Evolutionary conservation across 805 yeast genomes (phyloP).

Genomic region (Metschnikowia continentalis): DNA sequence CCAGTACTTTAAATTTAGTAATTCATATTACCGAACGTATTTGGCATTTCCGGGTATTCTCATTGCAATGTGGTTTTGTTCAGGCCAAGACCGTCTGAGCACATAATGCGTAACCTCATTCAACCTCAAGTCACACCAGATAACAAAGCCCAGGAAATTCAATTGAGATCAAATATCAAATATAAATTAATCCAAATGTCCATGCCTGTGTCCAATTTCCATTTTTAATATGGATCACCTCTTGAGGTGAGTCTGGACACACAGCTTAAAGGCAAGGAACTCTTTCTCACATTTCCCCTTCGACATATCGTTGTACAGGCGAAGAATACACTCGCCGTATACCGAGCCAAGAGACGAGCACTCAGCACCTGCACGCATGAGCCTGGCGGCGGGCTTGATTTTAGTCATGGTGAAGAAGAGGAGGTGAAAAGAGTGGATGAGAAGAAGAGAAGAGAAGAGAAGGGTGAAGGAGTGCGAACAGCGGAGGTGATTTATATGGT

Average conservation of each 20-base stretch:
- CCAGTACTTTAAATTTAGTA: too few relatives aligned
- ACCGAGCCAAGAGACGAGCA: slow-evolving; percentile 42
- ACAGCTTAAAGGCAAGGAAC: slow-evolving; percentile 45
- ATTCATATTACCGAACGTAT: too few relatives aligned
- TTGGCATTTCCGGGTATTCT: too few relatives aligned
- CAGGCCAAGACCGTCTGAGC: too few relatives aligned
- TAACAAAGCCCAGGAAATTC: too few relatives aligned
- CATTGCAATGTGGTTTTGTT: too few relatives aligned
- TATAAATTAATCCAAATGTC: too few relatives aligned
- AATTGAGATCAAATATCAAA: too few relatives aligned
- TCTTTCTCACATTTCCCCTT: slow-evolving; percentile 52
- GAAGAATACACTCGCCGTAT: slow-evolving; percentile 55
- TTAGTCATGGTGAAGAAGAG: slow-evolving; percentile 13
- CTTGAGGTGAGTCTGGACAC: slow-evolving; percentile 40
- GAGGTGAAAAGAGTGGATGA: background rate
- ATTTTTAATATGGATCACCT: background rate
- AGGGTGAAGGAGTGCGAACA: background rate
- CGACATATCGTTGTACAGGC: slow-evolving; percentile 45
- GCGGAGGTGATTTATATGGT: too few relatives aligned
- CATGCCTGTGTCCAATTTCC: too few relatives aligned
- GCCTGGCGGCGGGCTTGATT: slow-evolving; percentile 40
- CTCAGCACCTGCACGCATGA: slow-evolving; percentile 35
- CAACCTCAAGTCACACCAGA: too few relatives aligned
- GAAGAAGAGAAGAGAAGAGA: background rate
- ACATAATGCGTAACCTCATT: too few relatives aligned